phyloP scores from a whole-genome alignment of 345 rosid genomes.

The Brassica cretica region DNA sequence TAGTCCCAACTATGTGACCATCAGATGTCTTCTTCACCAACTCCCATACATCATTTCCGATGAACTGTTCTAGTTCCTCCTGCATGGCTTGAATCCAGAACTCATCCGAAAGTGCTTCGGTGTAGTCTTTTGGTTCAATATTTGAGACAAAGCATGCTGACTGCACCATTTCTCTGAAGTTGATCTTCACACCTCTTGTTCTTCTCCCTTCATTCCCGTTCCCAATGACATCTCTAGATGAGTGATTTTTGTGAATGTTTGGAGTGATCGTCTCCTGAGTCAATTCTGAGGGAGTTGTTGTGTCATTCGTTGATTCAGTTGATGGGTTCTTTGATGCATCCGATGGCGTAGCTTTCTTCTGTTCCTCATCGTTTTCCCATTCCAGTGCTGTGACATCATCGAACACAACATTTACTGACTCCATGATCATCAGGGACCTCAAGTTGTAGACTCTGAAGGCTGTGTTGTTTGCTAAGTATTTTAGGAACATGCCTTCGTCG shows the following conservation, averaged over 20 bases:
- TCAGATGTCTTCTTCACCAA: neutral
- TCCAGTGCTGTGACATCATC: too few relatives aligned
- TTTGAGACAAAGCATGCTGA: neutral
- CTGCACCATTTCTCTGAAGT: neutral
- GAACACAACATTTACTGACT: too few relatives aligned
- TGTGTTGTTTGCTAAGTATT: too few relatives aligned
- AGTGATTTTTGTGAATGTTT: neutral
- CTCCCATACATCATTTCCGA: neutral
- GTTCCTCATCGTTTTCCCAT: too few relatives aligned
- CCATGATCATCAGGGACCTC: too few relatives aligned
- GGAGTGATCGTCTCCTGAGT: neutral
- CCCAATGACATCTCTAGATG: neutral
- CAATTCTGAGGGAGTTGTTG: too few relatives aligned
- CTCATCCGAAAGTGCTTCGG: neutral
- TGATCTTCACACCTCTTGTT: neutral
- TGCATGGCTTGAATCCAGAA: neutral
- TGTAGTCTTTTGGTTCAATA: neutral
- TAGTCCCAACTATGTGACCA: neutral
- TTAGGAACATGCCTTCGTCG: too few relatives aligned
- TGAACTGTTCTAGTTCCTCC: neutral
- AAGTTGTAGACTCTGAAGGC: too few relatives aligned
- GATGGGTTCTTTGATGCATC: too few relatives aligned
- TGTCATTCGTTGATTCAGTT: too few relatives aligned
- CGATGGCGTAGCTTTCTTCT: too few relatives aligned
- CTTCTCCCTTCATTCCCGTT: neutral